Percentiles rank a stretch among this genome's conserved stretches.
Evolutionary conservation across 164 flowering plant genomes (phyloP).

Genomic region (Sedum album): DNA sequence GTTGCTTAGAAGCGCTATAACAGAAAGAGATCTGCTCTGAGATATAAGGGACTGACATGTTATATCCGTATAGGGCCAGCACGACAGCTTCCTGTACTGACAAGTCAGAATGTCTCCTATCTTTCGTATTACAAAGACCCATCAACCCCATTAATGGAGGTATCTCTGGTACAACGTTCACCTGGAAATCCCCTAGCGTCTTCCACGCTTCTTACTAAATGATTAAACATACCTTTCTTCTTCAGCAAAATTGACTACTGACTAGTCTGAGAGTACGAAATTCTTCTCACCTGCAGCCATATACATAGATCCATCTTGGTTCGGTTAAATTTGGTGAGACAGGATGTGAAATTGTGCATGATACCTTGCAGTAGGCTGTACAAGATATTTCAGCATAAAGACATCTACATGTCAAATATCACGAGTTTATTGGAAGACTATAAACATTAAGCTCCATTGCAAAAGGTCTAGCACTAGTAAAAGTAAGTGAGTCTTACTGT

Average conservation of each 20-base stretch:
- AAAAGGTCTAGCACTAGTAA: not conserved
- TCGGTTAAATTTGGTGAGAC: not conserved
- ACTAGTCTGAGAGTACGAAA: not conserved
- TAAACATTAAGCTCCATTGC: too few relatives aligned
- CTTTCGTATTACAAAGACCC: not conserved
- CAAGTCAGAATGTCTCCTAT: not conserved
- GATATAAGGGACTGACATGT: not conserved
- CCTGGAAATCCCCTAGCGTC: not conserved
- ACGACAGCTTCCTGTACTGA: not conserved
- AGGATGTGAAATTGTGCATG: not conserved
- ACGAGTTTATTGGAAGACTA: too few relatives aligned
- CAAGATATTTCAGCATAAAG: not conserved
- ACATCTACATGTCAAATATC: not conserved
- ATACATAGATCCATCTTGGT: not conserved
- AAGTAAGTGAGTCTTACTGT: not conserved
- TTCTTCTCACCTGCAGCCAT: not conserved
- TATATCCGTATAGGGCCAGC: not conserved
- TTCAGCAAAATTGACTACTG: not conserved
- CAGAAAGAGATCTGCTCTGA: not conserved
- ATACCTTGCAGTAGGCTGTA: not conserved
- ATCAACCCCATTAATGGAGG: not conserved
- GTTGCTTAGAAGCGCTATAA: not conserved
- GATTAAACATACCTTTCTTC: not conserved
- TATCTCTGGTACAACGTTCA: not conserved
- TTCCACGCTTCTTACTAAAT: not conserved